Evolutionary conservation across 495 filamentous ascomycete genomes (phyloP).

Genomic region (Talaromyces nanjingensis): DNA sequence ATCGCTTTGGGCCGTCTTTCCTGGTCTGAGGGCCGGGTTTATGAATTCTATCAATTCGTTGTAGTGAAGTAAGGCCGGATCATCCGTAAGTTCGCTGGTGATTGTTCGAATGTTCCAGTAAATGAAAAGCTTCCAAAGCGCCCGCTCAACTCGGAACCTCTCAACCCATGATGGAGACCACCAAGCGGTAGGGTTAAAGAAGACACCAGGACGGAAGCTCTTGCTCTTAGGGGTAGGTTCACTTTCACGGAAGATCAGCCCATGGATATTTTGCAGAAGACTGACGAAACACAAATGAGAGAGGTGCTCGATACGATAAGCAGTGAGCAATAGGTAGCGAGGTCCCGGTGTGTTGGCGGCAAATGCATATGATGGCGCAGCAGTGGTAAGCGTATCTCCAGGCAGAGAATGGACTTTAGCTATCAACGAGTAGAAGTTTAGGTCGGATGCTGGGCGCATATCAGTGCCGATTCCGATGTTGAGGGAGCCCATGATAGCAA

Average conservation of each 20-base stretch:
- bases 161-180: slow-evolving; percentile 2
- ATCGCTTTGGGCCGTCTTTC: too few relatives aligned
- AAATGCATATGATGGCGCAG: neutral
- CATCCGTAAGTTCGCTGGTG: neutral
- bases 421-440: neutral
- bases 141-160: neutral
- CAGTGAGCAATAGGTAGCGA: neutral
- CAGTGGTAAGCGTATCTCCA: neutral
- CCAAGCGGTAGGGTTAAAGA: neutral
- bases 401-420: neutral
- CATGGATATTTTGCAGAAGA: neutral
- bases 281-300: neutral
- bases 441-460: neutral
- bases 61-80: too few relatives aligned
- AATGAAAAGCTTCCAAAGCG: neutral
- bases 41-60: too few relatives aligned
- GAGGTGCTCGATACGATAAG: neutral
- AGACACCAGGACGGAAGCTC: neutral
- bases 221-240: neutral
- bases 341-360: neutral
- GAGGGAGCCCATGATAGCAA: neutral
- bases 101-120: neutral
- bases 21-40: too few relatives aligned
- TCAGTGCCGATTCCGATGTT: neutral
- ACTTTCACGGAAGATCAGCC: neutral